A percentile compares a stretch with the other conserved stretches of the same genome.
phyloP scores from a whole-genome alignment of 176 grass and related monocot genomes.

The maize (Zea mays) region DNA sequence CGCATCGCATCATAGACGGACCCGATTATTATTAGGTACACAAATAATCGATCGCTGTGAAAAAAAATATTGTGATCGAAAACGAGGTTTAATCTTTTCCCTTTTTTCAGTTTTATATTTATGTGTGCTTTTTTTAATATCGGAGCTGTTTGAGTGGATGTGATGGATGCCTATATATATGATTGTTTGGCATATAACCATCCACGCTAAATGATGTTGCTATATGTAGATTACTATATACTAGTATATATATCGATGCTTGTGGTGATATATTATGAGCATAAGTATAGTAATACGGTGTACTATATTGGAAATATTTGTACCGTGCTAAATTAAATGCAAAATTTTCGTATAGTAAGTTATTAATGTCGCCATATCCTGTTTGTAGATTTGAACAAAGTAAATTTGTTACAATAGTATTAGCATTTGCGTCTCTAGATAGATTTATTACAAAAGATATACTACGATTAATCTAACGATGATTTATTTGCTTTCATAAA shows the following conservation, averaged over 20 bases:
- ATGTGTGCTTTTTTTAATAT: conserved; percentile 12
- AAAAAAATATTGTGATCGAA: conserved; percentile 27
- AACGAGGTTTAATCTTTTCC: conserved; percentile 22
- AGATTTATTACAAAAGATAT: background rate
- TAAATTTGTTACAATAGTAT: background rate
- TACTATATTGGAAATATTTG: background rate
- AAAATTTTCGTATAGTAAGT: background rate
- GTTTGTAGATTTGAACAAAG: background rate
- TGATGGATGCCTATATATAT: conserved; percentile 14
- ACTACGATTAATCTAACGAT: background rate
- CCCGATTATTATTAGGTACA: conserved; percentile 38
- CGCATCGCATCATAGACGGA: background rate
- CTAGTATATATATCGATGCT: background rate
- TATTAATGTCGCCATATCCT: background rate
- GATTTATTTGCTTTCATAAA: background rate
- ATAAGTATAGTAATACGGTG: background rate
- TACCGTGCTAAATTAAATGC: background rate
- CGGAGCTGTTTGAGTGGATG: background rate
- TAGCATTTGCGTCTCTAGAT: too few species aligned
- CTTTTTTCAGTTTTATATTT: background rate
- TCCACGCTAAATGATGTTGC: background rate
- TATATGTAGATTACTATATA: background rate
- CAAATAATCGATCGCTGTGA: conserved; percentile 15
- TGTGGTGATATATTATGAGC: background rate
- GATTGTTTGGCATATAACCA: background rate